These are phyloP conservation scores for Kwoniella sp. DNA, from an alignment of 768 basidiomycete genomes.

Conservation along the genomic window DNA sequence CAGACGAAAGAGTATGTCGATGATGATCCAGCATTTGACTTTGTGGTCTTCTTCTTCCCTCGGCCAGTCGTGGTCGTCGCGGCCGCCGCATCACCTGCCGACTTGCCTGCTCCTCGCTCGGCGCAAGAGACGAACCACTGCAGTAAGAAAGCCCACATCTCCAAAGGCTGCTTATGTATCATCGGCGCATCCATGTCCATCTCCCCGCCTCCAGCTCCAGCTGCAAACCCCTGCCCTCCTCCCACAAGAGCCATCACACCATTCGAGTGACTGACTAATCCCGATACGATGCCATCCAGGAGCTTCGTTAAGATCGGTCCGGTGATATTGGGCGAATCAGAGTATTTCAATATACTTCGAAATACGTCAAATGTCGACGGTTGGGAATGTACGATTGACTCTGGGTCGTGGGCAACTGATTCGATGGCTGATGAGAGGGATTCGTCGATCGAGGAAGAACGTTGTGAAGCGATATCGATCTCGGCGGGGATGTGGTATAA, in stretches of 20 bases:
- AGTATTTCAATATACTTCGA: slow-evolving; percentile 73
- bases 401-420: slow-evolving; percentile 73
- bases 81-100: slow-evolving; percentile 50
- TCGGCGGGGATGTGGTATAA: slow-evolving; percentile 71
- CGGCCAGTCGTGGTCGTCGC: slow-evolving; percentile 57
- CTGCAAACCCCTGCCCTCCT: slow-evolving; percentile 26
- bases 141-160: slow-evolving; percentile 89
- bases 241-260: slow-evolving; percentile 34
- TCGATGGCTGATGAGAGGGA: slow-evolving; percentile 70
- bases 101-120: slow-evolving; percentile 69
- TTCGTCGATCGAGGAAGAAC: slow-evolving; percentile 53
- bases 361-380: slow-evolving; percentile 75
- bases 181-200: slow-evolving; percentile 49
- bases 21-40: slow-evolving; percentile 60
- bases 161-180: slow-evolving; percentile 72
- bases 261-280: slow-evolving; percentile 34
- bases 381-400: slow-evolving; percentile 65
- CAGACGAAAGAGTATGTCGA: slow-evolving; percentile 58
- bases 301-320: slow-evolving; percentile 76
- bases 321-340: slow-evolving; percentile 24
- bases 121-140: slow-evolving; percentile 83
- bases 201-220: slow-evolving; percentile 7
- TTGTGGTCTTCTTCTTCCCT: slow-evolving; percentile 47
- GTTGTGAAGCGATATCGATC: slow-evolving; percentile 65
- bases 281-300: slow-evolving; percentile 81